Base-by-base conservation (phyloP, 352 stramenopile species). In the Phytophthora kernoviae region DNA sequence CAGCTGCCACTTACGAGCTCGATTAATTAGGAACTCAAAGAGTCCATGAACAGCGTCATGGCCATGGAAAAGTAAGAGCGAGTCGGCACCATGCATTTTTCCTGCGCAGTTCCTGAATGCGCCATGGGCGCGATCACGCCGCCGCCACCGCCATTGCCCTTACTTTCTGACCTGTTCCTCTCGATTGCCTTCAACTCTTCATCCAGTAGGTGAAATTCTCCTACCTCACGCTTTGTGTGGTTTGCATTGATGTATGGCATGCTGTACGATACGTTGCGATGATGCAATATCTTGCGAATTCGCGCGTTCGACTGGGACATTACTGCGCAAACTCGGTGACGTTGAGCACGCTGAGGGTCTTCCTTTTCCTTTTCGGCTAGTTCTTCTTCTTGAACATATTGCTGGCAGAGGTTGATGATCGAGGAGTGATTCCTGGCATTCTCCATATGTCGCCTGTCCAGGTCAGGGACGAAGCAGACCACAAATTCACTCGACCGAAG, bases 21-120 rank as follows among this genome's bases (percentile, higher is more conserved):
- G 75, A 55, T 93, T 93, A 58, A 93, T 71, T 2, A 93, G 71
- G 54, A 84, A 93, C 49, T 93, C 84, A 56, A 81, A 93, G 12
- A 93, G 66, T 12, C 81, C 81, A 17, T 93, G 84, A 3, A 90
- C 78, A 15, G 75, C 65, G 14, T 87, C 55, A 37, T 93, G 81
- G 3, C 77, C 84, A 15, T 75, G 55, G 32, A 93, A 93, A 15
- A 75, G 65, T 12, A 93, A 56, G 21, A 93, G 59, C 14, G 84
- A 91, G 55, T 91, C 81, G 0, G 71, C 62, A 1, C 84, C 79
- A 42, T 86, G 78, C 18, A 91, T 75, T 69, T 73, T 27, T 67
- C 58, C 41, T 32, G 57, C 21, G 32, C n/a, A 0, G 49, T 43
- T 18, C 43, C 43, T 46, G 60, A 45, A 10, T 53, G 45, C 52